A percentile compares a stretch with the other conserved stretches of the same genome.
Conservation (phyloP, 2,329 filamentous ascomycete species). For the Pleoardoris graminearum region DNA sequence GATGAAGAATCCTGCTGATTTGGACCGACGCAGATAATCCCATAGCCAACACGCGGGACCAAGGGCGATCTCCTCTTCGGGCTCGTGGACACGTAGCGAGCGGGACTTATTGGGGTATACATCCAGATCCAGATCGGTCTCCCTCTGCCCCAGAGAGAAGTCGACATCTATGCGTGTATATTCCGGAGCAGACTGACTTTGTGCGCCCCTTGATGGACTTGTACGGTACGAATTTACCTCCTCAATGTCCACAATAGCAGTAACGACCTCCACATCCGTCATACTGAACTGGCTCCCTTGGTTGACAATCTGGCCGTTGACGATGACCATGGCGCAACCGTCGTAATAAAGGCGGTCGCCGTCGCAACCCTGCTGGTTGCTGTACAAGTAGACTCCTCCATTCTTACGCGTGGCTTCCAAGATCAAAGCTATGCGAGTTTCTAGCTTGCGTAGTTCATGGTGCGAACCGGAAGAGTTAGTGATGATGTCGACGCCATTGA, state of each 20-base stretch:
- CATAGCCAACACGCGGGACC: slow-evolving; percentile 69
- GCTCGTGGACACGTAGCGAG: slow-evolving; percentile 59
- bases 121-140: slow-evolving; percentile 50
- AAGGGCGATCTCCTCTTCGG: slow-evolving; percentile 66
- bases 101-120: slow-evolving; percentile 52
- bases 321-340: slow-evolving; percentile 62
- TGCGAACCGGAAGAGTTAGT: slow-evolving; percentile 70
- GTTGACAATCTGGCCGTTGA: slow-evolving; percentile 65
- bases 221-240: slow-evolving; percentile 67
- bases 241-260: slow-evolving; percentile 64
- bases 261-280: slow-evolving; percentile 53
- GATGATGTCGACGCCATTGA: slow-evolving; percentile 73
- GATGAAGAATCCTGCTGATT: slow-evolving; percentile 59
- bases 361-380: slow-evolving; percentile 61
- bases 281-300: slow-evolving; percentile 69
- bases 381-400: slow-evolving; percentile 64
- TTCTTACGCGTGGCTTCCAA: slow-evolving; percentile 65
- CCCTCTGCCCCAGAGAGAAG: slow-evolving; percentile 50
- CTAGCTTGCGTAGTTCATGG: slow-evolving; percentile 68
- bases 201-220: slow-evolving; percentile 59
- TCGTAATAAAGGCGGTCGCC: slow-evolving; percentile 38
- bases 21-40: slow-evolving; percentile 62
- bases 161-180: slow-evolving; percentile 54
- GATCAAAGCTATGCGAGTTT: slow-evolving; percentile 67
- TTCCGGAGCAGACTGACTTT: slow-evolving; percentile 54